These are phyloP conservation scores for Neofusicoccum laricinum DNA, from an alignment of 2,329 filamentous ascomycete genomes.

Conservation along the genomic window DNA sequence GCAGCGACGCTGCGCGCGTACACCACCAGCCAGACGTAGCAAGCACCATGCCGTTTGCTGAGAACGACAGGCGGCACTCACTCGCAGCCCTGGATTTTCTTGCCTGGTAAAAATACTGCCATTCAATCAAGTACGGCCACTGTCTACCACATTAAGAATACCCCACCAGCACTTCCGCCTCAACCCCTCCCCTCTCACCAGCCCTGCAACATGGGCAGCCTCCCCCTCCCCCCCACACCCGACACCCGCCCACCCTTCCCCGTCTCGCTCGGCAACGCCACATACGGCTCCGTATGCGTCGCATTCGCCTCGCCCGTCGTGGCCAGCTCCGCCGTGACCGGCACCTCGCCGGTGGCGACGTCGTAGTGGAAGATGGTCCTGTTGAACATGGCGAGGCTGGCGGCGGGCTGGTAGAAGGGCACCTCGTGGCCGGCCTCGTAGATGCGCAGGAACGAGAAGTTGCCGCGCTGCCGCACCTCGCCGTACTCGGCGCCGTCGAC, in stretches of 20 bases:
- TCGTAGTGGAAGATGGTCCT: slow-evolving; percentile 35
- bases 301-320: slow-evolving; percentile 34
- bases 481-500: slow-evolving; percentile 40
- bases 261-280: slow-evolving; percentile 29
- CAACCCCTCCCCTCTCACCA: not conserved
- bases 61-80: too few species aligned
- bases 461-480: slow-evolving; percentile 39
- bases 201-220: slow-evolving; percentile 8
- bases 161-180: not conserved
- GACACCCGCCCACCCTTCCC: not conserved
- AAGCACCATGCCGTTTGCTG: too few species aligned
- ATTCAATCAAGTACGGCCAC: too few species aligned
- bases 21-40: too few species aligned
- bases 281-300: slow-evolving; percentile 39
- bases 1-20: too few species aligned
- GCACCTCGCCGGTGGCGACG: slow-evolving; percentile 33
- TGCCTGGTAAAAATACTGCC: too few species aligned
- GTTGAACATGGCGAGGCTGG: slow-evolving; percentile 36
- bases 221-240: not conserved
- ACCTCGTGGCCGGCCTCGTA: slow-evolving; percentile 43
- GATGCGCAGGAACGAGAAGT: slow-evolving; percentile 39
- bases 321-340: slow-evolving; percentile 33
- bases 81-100: too few species aligned
- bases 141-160: too few species aligned
- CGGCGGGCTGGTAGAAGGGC: slow-evolving; percentile 40